These are phyloP conservation scores for Eutypa lata DNA, from an alignment of 2,329 filamentous ascomycete genomes.

Conservation along the genomic window DNA sequence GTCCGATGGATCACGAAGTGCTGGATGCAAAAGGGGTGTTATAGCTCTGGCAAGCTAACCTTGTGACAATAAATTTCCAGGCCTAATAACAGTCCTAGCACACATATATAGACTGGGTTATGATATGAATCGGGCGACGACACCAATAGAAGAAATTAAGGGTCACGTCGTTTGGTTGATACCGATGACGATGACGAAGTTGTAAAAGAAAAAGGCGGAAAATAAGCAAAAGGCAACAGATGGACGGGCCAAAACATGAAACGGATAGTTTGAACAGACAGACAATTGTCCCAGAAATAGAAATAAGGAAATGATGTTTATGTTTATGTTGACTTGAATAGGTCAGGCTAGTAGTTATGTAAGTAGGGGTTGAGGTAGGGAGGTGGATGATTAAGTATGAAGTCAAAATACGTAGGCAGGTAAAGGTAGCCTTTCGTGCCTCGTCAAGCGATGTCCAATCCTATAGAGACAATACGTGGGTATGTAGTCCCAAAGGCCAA, in stretches of 20 bases:
- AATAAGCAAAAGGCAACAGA: conserved; percentile 1
- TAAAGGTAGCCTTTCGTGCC: no score
- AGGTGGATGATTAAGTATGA: no score
- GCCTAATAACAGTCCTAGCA: background rate
- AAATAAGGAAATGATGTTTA: background rate
- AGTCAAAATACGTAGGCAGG: no score
- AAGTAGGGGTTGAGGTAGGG: no score
- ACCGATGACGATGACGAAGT: background rate
- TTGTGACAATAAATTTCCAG: background rate
- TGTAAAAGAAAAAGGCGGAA: background rate
- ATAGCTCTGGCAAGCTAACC: background rate
- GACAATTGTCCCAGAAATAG: conserved; percentile 9
- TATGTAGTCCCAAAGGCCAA: background rate
- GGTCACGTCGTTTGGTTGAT: background rate
- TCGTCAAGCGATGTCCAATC: background rate
- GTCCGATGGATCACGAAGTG: background rate
- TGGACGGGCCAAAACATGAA: conserved; percentile 20
- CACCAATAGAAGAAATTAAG: background rate
- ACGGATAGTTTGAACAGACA: conserved; percentile 18
- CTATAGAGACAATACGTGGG: background rate
- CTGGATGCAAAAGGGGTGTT: background rate
- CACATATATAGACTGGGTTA: background rate
- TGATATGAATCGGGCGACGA: background rate
- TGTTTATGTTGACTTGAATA: no score
- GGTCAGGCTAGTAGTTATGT: no score